Base-by-base conservation (phyloP, 2,329 filamentous ascomycete genomes). In the Alternaria arborescens region DNA sequence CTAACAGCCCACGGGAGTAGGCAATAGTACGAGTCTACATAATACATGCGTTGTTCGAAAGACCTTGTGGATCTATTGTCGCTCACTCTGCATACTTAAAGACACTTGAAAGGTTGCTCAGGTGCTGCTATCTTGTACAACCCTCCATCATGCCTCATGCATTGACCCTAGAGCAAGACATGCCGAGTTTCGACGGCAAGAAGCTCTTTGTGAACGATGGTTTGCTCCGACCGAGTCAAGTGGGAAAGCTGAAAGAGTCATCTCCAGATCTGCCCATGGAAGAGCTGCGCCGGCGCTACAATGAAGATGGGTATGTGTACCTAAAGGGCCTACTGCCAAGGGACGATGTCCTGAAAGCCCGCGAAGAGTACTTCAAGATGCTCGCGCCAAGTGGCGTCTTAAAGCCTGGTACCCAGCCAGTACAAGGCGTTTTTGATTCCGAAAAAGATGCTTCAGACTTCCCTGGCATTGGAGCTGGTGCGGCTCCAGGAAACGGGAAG, bases 381-480 rank as follows among this genome's bases (percentile, higher is more conserved):
- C 77, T 89, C 5, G 77, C 82, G 1, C 82, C 86, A 1, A 88
- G 82, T 28, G 85, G 85, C 1, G 82, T 89, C 36, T 76, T 89
- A 8, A 16, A 36, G 32, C 32, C 32, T 0, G 84, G 81, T 36
- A 85, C 83, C 0, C 71, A 80, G 5, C 79, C 84, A 0, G 81
- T 86, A 0, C 79, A 86, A 1, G 86, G 86, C 0, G 82, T 88
- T 55, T 88, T 87, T 66, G 80, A 86, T 67, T 50, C 75, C 0
- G 56, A 73, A 0, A 82, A 82, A 55, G 71, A 80, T 38, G 73
- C 77, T 11, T 70, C 76, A 16, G 78, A 84, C 40, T 86, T 80
- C 58, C 84, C 84, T 0, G 84, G 84, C 1, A 85, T 88, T 55
- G 86, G 86, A 3, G 83, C 85, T 1, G 85, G 85, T 0, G 79